A percentile compares a stretch with the other conserved stretches of the same genome.
Conservation (phyloP, 306 rosid species). For the Casuarina glauca region DNA sequence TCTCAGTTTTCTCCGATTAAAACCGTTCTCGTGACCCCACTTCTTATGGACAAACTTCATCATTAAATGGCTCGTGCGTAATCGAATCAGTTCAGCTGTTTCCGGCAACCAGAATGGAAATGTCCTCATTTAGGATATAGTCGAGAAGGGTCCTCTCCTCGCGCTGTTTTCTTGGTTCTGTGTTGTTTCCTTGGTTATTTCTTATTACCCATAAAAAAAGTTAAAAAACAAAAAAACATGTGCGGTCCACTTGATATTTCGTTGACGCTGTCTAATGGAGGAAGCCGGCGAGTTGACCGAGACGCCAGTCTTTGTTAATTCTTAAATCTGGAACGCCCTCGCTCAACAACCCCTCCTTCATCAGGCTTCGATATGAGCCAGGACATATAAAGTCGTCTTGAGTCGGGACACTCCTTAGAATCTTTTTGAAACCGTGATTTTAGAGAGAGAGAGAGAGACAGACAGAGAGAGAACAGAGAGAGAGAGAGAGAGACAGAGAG, state of each 20-base stretch:
- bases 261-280: background rate
- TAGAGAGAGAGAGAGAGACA: background rate
- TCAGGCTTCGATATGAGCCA: slow-evolving; percentile 17
- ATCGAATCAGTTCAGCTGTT: too few species aligned
- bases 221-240: background rate
- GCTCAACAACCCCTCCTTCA: background rate
- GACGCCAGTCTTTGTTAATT: background rate
- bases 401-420: background rate
- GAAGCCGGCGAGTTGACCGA: background rate
- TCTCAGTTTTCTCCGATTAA: too few species aligned
- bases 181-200: too few species aligned
- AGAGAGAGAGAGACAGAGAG: slow-evolving; percentile 25
- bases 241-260: background rate
- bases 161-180: too few species aligned
- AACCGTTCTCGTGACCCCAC: too few species aligned
- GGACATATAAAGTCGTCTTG: background rate
- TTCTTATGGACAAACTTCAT: too few species aligned
- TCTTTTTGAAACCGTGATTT: background rate
- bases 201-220: too few species aligned
- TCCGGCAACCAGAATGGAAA: too few species aligned
- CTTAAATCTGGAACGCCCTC: slow-evolving; percentile 7
- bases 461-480: slow-evolving; percentile 8
- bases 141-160: too few species aligned
- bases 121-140: too few species aligned
- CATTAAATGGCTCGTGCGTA: too few species aligned